Conservation (phyloP, 176 grass and related monocot genomes). For the Rhynchospora tenuis region DNA sequence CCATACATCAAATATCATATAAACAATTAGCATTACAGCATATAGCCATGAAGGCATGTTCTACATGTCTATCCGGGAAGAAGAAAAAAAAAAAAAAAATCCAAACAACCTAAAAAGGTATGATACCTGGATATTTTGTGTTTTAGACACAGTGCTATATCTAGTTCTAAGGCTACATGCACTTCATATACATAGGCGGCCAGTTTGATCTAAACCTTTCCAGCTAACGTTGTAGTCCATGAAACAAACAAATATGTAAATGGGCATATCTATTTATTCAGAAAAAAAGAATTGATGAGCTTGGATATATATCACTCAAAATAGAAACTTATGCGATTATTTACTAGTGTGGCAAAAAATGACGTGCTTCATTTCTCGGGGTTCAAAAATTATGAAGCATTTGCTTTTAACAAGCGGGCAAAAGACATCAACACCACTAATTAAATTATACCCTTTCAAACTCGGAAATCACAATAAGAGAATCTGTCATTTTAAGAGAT, state of each 20-base stretch:
- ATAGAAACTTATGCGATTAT: background rate
- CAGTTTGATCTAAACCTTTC: no score
- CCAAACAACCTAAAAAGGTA: no score
- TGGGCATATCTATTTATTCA: background rate
- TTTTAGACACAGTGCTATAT: no score
- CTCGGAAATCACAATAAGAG: conserved; percentile 84
- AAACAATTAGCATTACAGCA: no score
- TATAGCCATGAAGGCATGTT: no score
- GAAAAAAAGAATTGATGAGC: background rate
- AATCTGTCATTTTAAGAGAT: conserved; percentile 68
- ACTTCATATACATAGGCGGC: no score
- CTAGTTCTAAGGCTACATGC: no score
- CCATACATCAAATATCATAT: no score
- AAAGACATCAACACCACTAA: background rate
- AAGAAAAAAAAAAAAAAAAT: no score
- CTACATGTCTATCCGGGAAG: no score
- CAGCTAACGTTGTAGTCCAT: background rate
- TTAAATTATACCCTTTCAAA: conserved; percentile 58
- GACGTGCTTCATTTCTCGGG: background rate
- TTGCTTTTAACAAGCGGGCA: background rate
- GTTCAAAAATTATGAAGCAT: background rate
- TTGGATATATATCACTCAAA: no score
- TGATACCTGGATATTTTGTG: no score
- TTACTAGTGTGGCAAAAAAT: background rate
- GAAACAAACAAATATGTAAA: background rate